Conservation (phyloP, 148 eudicot species). For the Limonium bicolor region DNA sequence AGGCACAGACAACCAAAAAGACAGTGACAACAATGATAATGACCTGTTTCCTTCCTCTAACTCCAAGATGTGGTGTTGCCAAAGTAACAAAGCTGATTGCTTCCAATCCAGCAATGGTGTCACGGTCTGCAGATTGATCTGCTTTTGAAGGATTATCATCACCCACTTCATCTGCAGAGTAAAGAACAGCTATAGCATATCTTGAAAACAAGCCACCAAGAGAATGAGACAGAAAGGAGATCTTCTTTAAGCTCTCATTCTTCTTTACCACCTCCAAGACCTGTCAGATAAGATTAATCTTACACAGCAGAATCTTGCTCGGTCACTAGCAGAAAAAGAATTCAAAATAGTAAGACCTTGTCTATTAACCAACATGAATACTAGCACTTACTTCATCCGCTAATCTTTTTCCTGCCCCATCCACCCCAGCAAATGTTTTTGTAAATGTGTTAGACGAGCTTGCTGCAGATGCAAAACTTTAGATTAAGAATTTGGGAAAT, state of each 20-base stretch:
- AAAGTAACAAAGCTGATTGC: slow-evolving; percentile 85
- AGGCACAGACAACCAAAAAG: too few species aligned
- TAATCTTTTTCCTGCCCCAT: slow-evolving; percentile 86
- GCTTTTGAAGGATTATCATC: slow-evolving; percentile 18
- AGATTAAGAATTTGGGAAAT: slow-evolving; percentile 1
- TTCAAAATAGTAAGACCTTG: neutral
- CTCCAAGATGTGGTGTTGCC: slow-evolving; percentile 99
- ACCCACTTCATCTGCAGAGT: slow-evolving; percentile 15
- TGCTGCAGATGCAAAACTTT: slow-evolving; percentile 33
- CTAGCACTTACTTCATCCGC: slow-evolving; percentile 77
- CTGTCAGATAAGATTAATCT: slow-evolving; percentile 22
- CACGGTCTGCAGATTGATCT: slow-evolving; percentile 16
- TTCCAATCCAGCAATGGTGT: slow-evolving; percentile 67
- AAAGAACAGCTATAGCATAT: slow-evolving; percentile 72
- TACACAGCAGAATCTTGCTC: neutral
- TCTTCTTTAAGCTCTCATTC: slow-evolving; percentile 57
- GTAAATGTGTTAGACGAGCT: slow-evolving; percentile 82
- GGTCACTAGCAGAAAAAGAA: neutral
- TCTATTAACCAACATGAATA: neutral
- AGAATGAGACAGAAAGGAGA: slow-evolving; percentile 93
- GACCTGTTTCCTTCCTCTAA: slow-evolving; percentile 96
- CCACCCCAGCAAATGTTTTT: slow-evolving; percentile 84
- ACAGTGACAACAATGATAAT: neutral
- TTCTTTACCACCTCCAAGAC: slow-evolving; percentile 61
- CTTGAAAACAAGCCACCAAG: slow-evolving; percentile 95